phyloP scores from a whole-genome alignment of 345 rosid species.

The Murraya paniculata region DNA sequence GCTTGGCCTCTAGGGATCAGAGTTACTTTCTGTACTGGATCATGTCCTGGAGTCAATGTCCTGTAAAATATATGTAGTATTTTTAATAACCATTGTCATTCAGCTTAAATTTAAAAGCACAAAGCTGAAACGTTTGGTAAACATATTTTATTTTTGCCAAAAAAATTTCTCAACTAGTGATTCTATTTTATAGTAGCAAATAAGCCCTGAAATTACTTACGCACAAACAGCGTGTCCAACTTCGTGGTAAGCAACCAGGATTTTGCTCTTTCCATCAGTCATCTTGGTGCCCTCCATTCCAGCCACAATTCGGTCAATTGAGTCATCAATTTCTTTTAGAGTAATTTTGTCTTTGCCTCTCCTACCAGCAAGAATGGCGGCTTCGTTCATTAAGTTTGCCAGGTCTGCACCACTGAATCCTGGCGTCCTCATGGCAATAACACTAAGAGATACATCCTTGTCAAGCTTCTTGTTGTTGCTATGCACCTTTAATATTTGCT shows the following conservation, averaged over 20 bases:
- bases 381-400: slow-evolving; percentile 80
- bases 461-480: slow-evolving; percentile 70
- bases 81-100: too few relatives aligned
- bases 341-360: slow-evolving; percentile 61
- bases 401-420: slow-evolving; percentile 88
- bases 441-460: slow-evolving; percentile 43
- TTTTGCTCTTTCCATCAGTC: slow-evolving; percentile 70
- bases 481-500: slow-evolving; percentile 68
- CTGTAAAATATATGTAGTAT: slow-evolving; percentile 19
- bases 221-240: slow-evolving; percentile 70
- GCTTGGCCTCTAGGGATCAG: slow-evolving; percentile 77
- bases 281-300: slow-evolving; percentile 80
- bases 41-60: slow-evolving; percentile 66
- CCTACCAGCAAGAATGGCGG: slow-evolving; percentile 72
- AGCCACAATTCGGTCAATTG: slow-evolving; percentile 64
- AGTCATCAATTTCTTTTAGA: slow-evolving; percentile 58
- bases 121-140: neutral
- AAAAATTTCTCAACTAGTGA: neutral
- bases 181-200: neutral
- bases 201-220: slow-evolving; percentile 31
- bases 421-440: slow-evolving; percentile 71
- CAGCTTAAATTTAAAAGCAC: too few relatives aligned
- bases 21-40: slow-evolving; percentile 68
- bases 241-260: slow-evolving; percentile 70
- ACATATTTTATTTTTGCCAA: neutral